Percentiles rank a stretch among this genome's conserved stretches.
These are phyloP conservation scores for Penicillium paxilli DNA, from an alignment of 495 filamentous ascomycete genomes.

Conservation along the genomic window DNA sequence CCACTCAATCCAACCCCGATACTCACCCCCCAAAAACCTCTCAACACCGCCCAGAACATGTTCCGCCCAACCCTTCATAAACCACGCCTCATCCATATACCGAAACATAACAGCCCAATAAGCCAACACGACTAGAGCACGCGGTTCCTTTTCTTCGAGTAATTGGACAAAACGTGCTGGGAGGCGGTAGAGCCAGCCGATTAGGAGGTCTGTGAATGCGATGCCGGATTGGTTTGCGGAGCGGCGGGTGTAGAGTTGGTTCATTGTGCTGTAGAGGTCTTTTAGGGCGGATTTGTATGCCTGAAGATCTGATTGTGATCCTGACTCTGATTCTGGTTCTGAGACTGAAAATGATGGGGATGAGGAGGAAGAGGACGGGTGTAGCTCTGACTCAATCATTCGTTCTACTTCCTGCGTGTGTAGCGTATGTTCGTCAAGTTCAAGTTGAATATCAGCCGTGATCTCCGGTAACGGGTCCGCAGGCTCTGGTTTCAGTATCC, in stretches of 20 bases:
- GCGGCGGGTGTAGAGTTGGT: constrained; percentile 20
- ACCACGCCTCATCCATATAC: constrained; percentile 37
- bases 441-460: constrained; percentile 10
- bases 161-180: constrained; percentile 29
- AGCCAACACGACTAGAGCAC: constrained; percentile 38
- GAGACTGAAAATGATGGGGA: too few species aligned
- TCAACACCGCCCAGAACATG: constrained; percentile 37
- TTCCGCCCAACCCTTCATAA: constrained; percentile 38
- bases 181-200: constrained; percentile 41
- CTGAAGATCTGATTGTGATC: background rate
- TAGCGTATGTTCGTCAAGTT: constrained; percentile 17
- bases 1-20: constrained; percentile 35
- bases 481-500: constrained; percentile 20
- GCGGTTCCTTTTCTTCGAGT: constrained; percentile 34
- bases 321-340: too few species aligned
- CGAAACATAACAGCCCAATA: constrained; percentile 41
- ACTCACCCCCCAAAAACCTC: constrained; percentile 18
- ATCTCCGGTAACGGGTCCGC: constrained; percentile 4
- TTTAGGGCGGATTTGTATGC: constrained; percentile 16
- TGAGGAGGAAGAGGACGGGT: too few species aligned
- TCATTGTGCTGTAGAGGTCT: constrained; percentile 17
- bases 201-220: constrained; percentile 24
- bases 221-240: constrained; percentile 11
- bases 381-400: constrained; percentile 16
- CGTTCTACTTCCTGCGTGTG: constrained; percentile 14